Evolutionary conservation across 2,329 filamentous ascomycete species (phyloP).

Genomic region (Delphinella strobiligena): DNA sequence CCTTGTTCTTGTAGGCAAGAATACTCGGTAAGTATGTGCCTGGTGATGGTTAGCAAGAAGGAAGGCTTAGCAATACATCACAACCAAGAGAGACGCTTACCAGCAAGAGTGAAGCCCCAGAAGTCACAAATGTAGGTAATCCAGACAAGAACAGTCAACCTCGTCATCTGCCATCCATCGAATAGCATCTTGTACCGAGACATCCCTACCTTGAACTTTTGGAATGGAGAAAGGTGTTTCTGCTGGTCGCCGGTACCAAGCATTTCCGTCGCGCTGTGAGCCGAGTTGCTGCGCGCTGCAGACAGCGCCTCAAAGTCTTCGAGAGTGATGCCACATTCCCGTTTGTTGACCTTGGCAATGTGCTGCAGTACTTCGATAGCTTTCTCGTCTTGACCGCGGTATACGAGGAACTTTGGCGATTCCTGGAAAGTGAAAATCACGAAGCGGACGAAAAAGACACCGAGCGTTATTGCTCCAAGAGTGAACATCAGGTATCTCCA

Average conservation of each 20-base stretch:
- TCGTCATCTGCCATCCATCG: slow-evolving; percentile 27
- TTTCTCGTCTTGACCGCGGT: slow-evolving; percentile 39
- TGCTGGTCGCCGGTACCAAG: slow-evolving; percentile 22
- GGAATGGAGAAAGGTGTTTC: slow-evolving; percentile 16
- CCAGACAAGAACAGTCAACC: slow-evolving; percentile 37
- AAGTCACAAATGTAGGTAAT: slow-evolving; percentile 40
- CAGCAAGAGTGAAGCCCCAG: slow-evolving; percentile 37
- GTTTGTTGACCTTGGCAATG: slow-evolving; percentile 31
- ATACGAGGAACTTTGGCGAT: slow-evolving; percentile 48
- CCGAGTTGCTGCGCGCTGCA: slow-evolving; percentile 17
- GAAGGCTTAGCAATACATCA: background rate
- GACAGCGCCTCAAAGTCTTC: slow-evolving; percentile 25
- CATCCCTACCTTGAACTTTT: slow-evolving; percentile 29
- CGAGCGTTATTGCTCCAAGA: slow-evolving; percentile 27
- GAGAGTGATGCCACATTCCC: slow-evolving; percentile 21
- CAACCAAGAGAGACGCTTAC: slow-evolving; percentile 13
- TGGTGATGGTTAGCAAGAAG: slow-evolving; percentile 10
- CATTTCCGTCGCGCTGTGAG: slow-evolving; percentile 16
- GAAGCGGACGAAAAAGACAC: slow-evolving; percentile 40
- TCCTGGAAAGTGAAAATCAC: slow-evolving; percentile 44
- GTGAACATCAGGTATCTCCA: slow-evolving; percentile 33
- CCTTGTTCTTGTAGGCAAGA: slow-evolving; percentile 40
- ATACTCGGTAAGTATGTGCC: slow-evolving; percentile 39
- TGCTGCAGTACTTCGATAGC: slow-evolving; percentile 35
- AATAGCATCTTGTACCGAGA: slow-evolving; percentile 35